phyloP scores from a whole-genome alignment of 2,329 filamentous ascomycete species.

The Chaetothyriales sp. region DNA sequence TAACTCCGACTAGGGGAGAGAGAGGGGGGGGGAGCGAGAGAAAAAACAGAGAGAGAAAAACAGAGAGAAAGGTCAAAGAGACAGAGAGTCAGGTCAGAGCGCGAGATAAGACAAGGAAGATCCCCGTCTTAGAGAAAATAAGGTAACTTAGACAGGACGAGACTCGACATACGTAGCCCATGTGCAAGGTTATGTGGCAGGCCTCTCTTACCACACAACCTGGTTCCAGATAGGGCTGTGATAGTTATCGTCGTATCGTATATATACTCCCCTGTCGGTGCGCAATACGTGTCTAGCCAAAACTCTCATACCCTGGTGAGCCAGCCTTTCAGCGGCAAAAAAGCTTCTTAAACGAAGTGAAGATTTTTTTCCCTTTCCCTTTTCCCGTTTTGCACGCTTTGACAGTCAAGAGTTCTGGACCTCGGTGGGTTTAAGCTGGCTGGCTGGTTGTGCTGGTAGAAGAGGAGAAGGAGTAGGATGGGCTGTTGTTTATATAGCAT shows the following conservation, averaged over 20 bases:
- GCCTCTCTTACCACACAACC: background rate
- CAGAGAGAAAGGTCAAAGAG: too few relatives aligned
- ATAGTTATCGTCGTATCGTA: background rate
- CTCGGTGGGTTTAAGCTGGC: too few relatives aligned
- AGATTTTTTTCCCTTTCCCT: background rate
- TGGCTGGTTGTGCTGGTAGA: too few relatives aligned
- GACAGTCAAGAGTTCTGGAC: background rate
- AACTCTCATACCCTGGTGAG: background rate
- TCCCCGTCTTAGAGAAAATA: too few relatives aligned
- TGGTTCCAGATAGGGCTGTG: background rate
- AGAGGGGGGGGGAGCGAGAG: too few relatives aligned
- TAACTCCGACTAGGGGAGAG: too few relatives aligned
- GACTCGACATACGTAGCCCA: background rate
- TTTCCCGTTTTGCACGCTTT: background rate
- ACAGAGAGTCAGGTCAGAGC: too few relatives aligned
- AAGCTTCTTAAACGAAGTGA: background rate
- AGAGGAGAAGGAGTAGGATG: too few relatives aligned
- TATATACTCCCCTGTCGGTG: background rate
- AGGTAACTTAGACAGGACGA: too few relatives aligned
- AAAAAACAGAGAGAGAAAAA: too few relatives aligned
- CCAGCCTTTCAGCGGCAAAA: background rate
- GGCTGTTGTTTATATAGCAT: too few relatives aligned
- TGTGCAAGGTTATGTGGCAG: background rate
- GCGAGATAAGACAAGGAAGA: too few relatives aligned
- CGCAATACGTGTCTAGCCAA: background rate